Conservation (phyloP, 2,329 filamentous ascomycete species). For the Ophiostoma perfectum region DNA sequence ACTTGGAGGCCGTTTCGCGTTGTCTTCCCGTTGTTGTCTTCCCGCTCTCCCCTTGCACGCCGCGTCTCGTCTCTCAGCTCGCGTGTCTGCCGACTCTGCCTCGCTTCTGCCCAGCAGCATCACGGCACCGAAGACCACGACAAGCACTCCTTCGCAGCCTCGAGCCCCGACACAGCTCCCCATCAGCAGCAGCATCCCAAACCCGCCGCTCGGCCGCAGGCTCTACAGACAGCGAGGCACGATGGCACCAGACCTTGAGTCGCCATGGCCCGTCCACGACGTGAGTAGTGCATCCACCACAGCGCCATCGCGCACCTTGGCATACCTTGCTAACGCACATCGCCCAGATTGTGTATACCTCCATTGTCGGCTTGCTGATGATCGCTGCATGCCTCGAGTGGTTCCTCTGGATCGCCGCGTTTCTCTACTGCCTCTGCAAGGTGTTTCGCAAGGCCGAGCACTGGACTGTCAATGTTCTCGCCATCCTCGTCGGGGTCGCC, state of each 20-base stretch:
- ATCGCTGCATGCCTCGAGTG: conserved; percentile 82
- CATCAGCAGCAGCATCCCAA: too few relatives aligned
- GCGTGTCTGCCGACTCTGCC: too few relatives aligned
- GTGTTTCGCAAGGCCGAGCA: conserved; percentile 86
- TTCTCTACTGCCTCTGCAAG: conserved; percentile 84
- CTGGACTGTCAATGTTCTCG: conserved; percentile 73
- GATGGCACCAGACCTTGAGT: conserved; percentile 5
- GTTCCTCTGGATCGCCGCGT: conserved; percentile 91
- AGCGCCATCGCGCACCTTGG: too few relatives aligned
- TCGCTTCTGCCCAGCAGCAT: too few relatives aligned
- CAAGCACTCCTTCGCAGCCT: too few relatives aligned
- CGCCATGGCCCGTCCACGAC: conserved; percentile 49
- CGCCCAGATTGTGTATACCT: conserved; percentile 72
- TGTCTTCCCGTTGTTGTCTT: too few relatives aligned
- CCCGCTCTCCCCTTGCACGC: too few relatives aligned
- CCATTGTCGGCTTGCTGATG: conserved; percentile 76
- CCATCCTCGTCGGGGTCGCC: conserved; percentile 62
- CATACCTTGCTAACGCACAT: neutral
- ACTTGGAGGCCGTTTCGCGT: too few relatives aligned
- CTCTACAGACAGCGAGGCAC: neutral
- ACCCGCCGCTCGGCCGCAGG: too few relatives aligned
- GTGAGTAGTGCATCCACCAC: conserved; percentile 32
- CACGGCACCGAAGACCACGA: too few relatives aligned
- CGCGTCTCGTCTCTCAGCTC: too few relatives aligned
- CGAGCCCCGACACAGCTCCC: too few relatives aligned